These are phyloP conservation scores for Typha latifolia DNA, from an alignment of 176 grass and related monocot genomes.

Conservation along the genomic window DNA sequence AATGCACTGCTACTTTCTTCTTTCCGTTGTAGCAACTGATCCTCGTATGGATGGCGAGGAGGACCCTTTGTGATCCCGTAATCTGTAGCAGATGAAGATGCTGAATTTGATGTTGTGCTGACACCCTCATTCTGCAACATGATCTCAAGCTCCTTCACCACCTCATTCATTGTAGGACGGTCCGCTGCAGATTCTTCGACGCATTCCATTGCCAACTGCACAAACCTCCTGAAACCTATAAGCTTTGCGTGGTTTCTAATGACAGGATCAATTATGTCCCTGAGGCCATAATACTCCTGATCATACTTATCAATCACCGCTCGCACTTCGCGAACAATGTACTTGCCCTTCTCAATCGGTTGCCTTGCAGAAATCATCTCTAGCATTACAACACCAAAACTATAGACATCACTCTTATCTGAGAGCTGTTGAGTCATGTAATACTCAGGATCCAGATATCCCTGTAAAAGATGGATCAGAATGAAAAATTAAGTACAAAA, in stretches of 20 bases:
- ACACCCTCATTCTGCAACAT: conserved; percentile 39
- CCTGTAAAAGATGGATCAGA: conserved; percentile 27
- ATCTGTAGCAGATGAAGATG: conserved; percentile 15
- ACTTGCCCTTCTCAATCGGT: conserved; percentile 52
- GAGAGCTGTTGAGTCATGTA: conserved; percentile 86
- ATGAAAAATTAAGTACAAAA: conserved; percentile 1
- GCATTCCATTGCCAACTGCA: conserved; percentile 65
- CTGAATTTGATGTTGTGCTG: conserved; percentile 13
- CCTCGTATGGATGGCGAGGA: conserved; percentile 6
- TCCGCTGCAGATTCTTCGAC: conserved; percentile 36
- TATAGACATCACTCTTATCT: conserved; percentile 79
- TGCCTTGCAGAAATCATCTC: conserved; percentile 45
- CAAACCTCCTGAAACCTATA: conserved; percentile 44
- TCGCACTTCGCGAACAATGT: conserved; percentile 63
- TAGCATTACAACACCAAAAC: conserved; percentile 74
- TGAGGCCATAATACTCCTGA: conserved; percentile 45
- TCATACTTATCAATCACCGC: conserved; percentile 43
- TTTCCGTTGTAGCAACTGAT: neutral
- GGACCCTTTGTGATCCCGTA: conserved; percentile 3
- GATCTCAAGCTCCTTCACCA: conserved; percentile 72
- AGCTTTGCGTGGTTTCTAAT: conserved; percentile 34
- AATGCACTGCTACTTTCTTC: conserved; percentile 11
- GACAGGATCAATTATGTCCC: conserved; percentile 41
- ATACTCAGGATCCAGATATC: conserved; percentile 86
- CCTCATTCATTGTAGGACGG: conserved; percentile 56